Conservation (phyloP, 148 eudicot genomes). For the Selenicereus undatus region DNA sequence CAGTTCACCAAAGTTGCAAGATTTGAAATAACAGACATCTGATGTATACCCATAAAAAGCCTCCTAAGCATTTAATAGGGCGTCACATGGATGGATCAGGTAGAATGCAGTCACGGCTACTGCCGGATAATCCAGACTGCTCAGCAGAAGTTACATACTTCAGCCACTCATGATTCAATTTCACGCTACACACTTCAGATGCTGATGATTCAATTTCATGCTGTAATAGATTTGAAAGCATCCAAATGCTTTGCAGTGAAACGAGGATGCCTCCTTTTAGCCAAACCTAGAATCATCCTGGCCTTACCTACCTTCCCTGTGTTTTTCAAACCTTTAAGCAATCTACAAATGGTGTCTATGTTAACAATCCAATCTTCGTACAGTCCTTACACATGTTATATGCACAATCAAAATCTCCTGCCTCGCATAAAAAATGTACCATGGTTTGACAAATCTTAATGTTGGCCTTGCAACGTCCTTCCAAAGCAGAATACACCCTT, state of each 20-base stretch:
- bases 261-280: constrained; percentile 45
- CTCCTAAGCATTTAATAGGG: neutral
- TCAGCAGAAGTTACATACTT: constrained; percentile 4
- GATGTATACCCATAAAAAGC: constrained; percentile 3
- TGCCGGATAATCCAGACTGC: neutral
- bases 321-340: constrained; percentile 56
- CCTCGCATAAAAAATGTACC: too few species aligned
- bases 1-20: neutral
- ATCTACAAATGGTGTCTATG: constrained; percentile 46
- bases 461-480: constrained; percentile 50
- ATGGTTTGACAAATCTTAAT: constrained; percentile 64
- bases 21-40: neutral
- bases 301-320: constrained; percentile 52
- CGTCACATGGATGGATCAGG: neutral
- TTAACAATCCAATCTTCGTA: constrained; percentile 54
- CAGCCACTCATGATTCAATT: constrained; percentile 20
- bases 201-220: constrained; percentile 21
- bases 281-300: constrained; percentile 40
- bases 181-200: neutral
- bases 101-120: neutral
- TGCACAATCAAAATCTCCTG: constrained; percentile 31
- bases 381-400: constrained; percentile 66
- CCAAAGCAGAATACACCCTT: constrained; percentile 60
- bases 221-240: constrained; percentile 42
- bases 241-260: constrained; percentile 38